Evolutionary conservation across 371 early-diverging fungal species (phyloP).

Genomic region (Umbelopsis sp.): DNA sequence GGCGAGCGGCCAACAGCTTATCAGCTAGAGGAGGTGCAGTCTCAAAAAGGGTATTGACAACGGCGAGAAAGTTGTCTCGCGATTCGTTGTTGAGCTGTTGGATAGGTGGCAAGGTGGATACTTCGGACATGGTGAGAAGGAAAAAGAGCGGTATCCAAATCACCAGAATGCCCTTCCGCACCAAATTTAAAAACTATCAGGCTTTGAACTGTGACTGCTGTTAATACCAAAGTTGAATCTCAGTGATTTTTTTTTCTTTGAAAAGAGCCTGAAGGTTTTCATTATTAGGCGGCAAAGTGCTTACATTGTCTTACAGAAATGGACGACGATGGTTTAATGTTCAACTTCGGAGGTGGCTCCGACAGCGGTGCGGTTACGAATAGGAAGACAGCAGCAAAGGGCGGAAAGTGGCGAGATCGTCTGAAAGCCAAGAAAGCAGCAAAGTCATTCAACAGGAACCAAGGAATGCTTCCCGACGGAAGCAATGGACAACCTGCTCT

Average conservation of each 20-base stretch:
- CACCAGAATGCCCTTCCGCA: neutral
- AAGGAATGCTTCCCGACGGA: constrained; percentile 5
- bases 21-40: constrained; percentile 83
- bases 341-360: constrained; percentile 61
- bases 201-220: neutral
- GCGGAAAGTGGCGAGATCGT: constrained; percentile 56
- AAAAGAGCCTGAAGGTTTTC: neutral
- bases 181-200: neutral
- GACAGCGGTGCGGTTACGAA: constrained; percentile 26
- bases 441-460: constrained; percentile 27
- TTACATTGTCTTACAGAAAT: constrained; percentile 24
- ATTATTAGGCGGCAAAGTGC: neutral
- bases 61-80: constrained; percentile 56
- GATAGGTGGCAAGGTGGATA: constrained; percentile 66
- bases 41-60: constrained; percentile 82
- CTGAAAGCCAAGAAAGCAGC: constrained; percentile 40
- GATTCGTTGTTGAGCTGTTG: constrained; percentile 67
- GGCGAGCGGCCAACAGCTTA: constrained; percentile 68
- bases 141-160: constrained; percentile 20
- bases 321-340: constrained; percentile 72
- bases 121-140: constrained; percentile 21
- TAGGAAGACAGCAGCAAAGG: constrained; percentile 30
- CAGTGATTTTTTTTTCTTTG: neutral
- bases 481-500: neutral
- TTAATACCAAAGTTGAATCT: neutral